Conservation (phyloP, 352 stramenopile species). For the Pythium guiyangense region DNA sequence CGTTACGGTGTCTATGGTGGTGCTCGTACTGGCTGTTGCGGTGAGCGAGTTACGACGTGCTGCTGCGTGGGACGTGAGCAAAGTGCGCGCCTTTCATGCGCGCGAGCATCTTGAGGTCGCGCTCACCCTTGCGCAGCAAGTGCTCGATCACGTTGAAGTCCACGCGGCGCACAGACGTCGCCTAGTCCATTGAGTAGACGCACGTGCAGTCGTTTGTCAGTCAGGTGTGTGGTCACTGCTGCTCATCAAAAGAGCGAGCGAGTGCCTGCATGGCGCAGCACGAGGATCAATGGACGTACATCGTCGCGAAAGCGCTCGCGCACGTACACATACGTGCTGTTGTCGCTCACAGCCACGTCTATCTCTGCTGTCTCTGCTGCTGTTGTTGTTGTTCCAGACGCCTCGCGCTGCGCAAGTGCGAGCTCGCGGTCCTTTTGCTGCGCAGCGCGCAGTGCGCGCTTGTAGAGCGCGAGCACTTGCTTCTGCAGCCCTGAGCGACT, state of each 20-base stretch:
- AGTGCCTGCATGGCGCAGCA: too few species aligned
- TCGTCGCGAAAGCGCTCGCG: conserved; percentile 75
- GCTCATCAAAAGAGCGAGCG: not conserved
- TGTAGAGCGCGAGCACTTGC: conserved; percentile 74
- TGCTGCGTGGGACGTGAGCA: conserved; percentile 31
- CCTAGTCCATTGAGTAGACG: too few species aligned
- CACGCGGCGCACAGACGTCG: conserved; percentile 45
- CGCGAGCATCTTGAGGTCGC: conserved; percentile 77
- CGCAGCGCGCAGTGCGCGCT: conserved; percentile 49
- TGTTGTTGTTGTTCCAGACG: conserved; percentile 11
- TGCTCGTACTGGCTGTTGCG: too few species aligned
- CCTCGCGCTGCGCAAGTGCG: too few species aligned
- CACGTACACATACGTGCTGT: conserved; percentile 46
- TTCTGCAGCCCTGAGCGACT: conserved; percentile 73
- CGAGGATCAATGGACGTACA: conserved; percentile 26
- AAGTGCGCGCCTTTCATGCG: conserved; percentile 64
- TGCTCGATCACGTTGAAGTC: conserved; percentile 85
- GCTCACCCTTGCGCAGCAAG: conserved; percentile 80
- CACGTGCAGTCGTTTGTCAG: too few species aligned
- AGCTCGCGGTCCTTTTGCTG: conserved; percentile 46
- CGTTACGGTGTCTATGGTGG: too few species aligned
- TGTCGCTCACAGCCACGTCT: not conserved
- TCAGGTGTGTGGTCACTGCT: too few species aligned
- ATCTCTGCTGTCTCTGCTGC: not conserved
- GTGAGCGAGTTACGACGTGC: too few species aligned